These are phyloP conservation scores for Coemansia sp. DNA, from an alignment of 192 early-diverging fungal species.

Conservation along the genomic window DNA sequence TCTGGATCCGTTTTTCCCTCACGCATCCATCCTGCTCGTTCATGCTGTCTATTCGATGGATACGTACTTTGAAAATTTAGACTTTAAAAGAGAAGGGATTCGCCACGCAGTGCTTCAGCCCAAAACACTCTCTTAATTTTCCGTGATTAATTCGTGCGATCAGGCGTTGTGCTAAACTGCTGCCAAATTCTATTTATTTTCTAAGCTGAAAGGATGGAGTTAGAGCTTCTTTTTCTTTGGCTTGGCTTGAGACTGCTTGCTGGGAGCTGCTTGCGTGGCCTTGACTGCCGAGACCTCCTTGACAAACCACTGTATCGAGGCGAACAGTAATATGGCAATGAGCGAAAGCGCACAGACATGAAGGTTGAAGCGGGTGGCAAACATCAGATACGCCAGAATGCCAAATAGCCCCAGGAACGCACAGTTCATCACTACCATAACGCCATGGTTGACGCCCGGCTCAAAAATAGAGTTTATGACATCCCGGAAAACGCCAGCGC, in stretches of 20 bases:
- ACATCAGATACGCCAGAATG: conserved; percentile 37
- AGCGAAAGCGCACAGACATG: conserved; percentile 45
- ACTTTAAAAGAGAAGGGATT: too few species aligned
- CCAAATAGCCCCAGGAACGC: conserved; percentile 46
- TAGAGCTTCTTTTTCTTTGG: conserved; percentile 42
- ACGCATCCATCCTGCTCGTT: too few species aligned
- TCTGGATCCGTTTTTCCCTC: too few species aligned
- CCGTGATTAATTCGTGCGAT: too few species aligned
- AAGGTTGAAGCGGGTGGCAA: conserved; percentile 45
- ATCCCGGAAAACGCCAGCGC: conserved; percentile 40
- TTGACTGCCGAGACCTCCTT: conserved; percentile 10
- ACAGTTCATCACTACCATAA: conserved; percentile 48
- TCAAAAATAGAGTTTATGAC: conserved; percentile 54
- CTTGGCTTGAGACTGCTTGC: neutral
- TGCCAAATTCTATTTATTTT: too few species aligned
- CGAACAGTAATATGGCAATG: conserved; percentile 36
- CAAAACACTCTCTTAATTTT: too few species aligned
- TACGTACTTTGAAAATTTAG: too few species aligned
- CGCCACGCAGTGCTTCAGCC: too few species aligned
- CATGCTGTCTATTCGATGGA: too few species aligned
- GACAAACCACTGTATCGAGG: conserved; percentile 50
- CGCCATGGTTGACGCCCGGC: conserved; percentile 54
- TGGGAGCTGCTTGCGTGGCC: conserved; percentile 2
- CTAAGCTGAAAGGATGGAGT: neutral
- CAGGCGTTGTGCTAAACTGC: too few species aligned